phyloP scores from a whole-genome alignment of 2,329 filamentous ascomycete genomes.

The Diaporthe nobilis region DNA sequence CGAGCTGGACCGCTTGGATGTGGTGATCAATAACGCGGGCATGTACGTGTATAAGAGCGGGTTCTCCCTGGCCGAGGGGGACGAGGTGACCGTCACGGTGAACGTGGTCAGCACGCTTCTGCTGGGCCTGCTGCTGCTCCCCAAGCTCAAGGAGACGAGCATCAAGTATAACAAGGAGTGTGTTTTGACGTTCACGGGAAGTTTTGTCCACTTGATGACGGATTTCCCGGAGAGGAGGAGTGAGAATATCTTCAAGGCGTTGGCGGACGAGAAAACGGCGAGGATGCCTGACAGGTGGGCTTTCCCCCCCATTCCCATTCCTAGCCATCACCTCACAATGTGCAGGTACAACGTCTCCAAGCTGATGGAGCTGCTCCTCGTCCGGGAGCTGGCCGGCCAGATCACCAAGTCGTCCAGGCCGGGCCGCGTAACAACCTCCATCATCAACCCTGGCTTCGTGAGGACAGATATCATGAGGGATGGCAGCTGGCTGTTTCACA shows the following conservation, averaged over 20 bases:
- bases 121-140: slow-evolving; percentile 50
- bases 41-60: slow-evolving; percentile 17
- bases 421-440: slow-evolving; percentile 50
- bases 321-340: not conserved
- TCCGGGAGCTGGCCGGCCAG: slow-evolving; percentile 48
- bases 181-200: slow-evolving; percentile 46
- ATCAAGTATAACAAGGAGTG: slow-evolving; percentile 40
- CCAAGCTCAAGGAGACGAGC: slow-evolving; percentile 48
- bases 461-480: slow-evolving; percentile 43
- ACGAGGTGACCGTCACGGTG: slow-evolving; percentile 44
- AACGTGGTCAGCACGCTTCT: slow-evolving; percentile 51
- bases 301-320: too few species aligned
- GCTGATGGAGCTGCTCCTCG: slow-evolving; percentile 50
- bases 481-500: not conserved
- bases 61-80: not conserved
- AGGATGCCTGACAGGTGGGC: slow-evolving; percentile 8
- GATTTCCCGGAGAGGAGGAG: not conserved
- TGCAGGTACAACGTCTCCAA: slow-evolving; percentile 52
- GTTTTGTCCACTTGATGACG: slow-evolving; percentile 44
- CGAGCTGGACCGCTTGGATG: slow-evolving; percentile 36
- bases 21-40: slow-evolving; percentile 38
- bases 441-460: slow-evolving; percentile 50
- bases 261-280: slow-evolving; percentile 11
- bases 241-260: slow-evolving; percentile 44
- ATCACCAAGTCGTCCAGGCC: slow-evolving; percentile 38